A percentile compares a stretch with the other conserved stretches of the same genome.
These are phyloP conservation scores for Thalia dealbata DNA, from an alignment of 176 grass and related monocot genomes.

Conservation along the genomic window DNA sequence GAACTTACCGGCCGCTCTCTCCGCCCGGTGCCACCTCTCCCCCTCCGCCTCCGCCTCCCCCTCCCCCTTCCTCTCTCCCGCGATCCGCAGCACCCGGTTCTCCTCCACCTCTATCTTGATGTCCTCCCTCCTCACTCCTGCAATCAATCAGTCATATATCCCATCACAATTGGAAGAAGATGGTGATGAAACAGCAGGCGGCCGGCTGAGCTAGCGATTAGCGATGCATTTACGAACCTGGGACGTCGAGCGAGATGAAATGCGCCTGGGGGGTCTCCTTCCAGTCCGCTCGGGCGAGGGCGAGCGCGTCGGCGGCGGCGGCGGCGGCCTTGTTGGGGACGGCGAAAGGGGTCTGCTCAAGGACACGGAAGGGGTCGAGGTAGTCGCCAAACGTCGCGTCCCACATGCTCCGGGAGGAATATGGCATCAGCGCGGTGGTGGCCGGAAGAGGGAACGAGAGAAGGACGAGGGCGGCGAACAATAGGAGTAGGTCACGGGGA, in stretches of 20 bases:
- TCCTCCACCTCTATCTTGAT: conserved; percentile 50
- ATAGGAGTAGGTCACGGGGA: neutral
- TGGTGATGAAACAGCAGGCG: no score
- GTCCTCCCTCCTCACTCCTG: conserved; percentile 33
- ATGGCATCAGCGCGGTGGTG: conserved; percentile 23
- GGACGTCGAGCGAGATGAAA: conserved; percentile 41
- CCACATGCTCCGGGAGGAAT: conserved; percentile 23
- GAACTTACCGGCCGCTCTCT: conserved; percentile 27
- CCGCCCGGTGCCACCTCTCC: conserved; percentile 44
- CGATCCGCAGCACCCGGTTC: conserved; percentile 34
- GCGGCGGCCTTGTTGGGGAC: neutral
- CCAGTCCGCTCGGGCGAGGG: conserved; percentile 44
- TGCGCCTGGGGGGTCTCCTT: conserved; percentile 49
- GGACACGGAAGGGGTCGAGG: conserved; percentile 38
- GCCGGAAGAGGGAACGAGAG: neutral
- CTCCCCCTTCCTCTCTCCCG: conserved; percentile 36
- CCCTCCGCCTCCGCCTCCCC: conserved; percentile 24
- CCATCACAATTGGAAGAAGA: no score
- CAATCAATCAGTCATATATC: no score
- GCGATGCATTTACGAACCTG: neutral
- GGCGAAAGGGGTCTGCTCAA: conserved; percentile 37
- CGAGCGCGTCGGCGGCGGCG: neutral
- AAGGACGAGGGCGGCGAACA: neutral
- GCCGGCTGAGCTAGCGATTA: no score
- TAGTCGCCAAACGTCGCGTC: conserved; percentile 21